These are phyloP conservation scores for Colletotrichum salicis DNA, from an alignment of 2,329 filamentous ascomycete species.

Conservation along the genomic window DNA sequence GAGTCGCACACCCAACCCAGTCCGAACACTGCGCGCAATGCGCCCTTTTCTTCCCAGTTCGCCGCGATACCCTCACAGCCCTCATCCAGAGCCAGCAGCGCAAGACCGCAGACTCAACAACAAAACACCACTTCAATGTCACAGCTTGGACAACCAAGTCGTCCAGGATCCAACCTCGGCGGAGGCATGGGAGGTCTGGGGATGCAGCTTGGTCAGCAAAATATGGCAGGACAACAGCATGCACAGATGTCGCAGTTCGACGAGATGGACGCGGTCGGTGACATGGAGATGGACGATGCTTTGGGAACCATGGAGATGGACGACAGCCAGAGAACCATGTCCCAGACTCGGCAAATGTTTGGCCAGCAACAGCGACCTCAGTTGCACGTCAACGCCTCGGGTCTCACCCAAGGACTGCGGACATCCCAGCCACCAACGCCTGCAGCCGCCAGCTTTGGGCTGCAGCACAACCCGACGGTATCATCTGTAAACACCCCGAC, in stretches of 20 bases:
- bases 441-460: slow-evolving; percentile 77
- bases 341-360: slow-evolving; percentile 76
- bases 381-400: slow-evolving; percentile 83
- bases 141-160: slow-evolving; percentile 31
- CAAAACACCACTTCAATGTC: slow-evolving; percentile 31
- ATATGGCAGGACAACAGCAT: slow-evolving; percentile 47
- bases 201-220: slow-evolving; percentile 46
- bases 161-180: slow-evolving; percentile 25
- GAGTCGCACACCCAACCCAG: slow-evolving; percentile 85
- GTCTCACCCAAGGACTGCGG: slow-evolving; percentile 79
- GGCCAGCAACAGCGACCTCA: slow-evolving; percentile 74
- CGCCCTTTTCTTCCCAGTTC: slow-evolving; percentile 52
- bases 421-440: slow-evolving; percentile 90
- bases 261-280: slow-evolving; percentile 86
- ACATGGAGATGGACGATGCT: slow-evolving; percentile 97
- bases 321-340: slow-evolving; percentile 72
- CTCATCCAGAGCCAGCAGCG: slow-evolving; percentile 31
- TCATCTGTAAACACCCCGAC: slow-evolving; percentile 97
- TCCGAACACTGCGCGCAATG: slow-evolving; percentile 53
- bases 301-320: slow-evolving; percentile 74
- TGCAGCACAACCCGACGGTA: slow-evolving; percentile 94
- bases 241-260: slow-evolving; percentile 60
- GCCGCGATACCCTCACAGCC: slow-evolving; percentile 37
- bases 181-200: slow-evolving; percentile 34
- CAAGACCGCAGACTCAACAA: slow-evolving; percentile 33